These are phyloP conservation scores for Phialophora macrospora DNA, from an alignment of 2,329 filamentous ascomycete genomes.

Conservation along the genomic window DNA sequence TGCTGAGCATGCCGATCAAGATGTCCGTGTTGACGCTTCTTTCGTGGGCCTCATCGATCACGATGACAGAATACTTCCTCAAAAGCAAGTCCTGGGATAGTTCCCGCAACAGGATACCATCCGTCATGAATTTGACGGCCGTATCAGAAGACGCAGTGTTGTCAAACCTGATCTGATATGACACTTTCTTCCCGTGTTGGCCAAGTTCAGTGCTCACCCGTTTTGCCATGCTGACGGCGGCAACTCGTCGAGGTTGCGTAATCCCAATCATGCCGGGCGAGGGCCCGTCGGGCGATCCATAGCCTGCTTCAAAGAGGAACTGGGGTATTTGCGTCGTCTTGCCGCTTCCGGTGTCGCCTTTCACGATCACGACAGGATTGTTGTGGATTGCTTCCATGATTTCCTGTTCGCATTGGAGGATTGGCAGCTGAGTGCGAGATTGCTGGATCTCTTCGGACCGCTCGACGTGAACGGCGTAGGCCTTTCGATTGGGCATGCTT, in stretches of 20 bases:
- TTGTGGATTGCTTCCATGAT: conserved; percentile 98
- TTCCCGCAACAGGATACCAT: conserved; percentile 91
- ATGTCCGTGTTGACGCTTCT: conserved; percentile 98
- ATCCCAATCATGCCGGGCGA: conserved; percentile 93
- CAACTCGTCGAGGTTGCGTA: conserved; percentile 92
- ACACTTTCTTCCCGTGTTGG: conserved; percentile 74
- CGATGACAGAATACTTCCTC: conserved; percentile 86
- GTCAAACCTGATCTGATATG: conserved; percentile 95
- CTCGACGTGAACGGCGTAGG: conserved; percentile 73
- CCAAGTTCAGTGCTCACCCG: conserved; percentile 87
- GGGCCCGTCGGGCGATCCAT: conserved; percentile 75
- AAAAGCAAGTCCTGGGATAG: conserved; percentile 87
- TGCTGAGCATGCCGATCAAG: conserved; percentile 93
- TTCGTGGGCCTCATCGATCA: conserved; percentile 97
- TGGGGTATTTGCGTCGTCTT: conserved; percentile 98
- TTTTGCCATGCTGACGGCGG: conserved; percentile 94
- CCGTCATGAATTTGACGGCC: conserved; percentile 98
- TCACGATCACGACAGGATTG: conserved; percentile 86
- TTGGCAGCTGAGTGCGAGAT: conserved; percentile 77
- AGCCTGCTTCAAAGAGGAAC: conserved; percentile 92
- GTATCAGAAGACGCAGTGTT: conserved; percentile 79
- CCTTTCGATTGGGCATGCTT: conserved; percentile 60
- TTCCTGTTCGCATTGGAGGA: conserved; percentile 93
- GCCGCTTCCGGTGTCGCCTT: conserved; percentile 92
- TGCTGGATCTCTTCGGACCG: conserved; percentile 76